These are phyloP conservation scores for Phascolomyces articulosus DNA, from an alignment of 371 early-diverging fungal genomes.

Conservation along the genomic window DNA sequence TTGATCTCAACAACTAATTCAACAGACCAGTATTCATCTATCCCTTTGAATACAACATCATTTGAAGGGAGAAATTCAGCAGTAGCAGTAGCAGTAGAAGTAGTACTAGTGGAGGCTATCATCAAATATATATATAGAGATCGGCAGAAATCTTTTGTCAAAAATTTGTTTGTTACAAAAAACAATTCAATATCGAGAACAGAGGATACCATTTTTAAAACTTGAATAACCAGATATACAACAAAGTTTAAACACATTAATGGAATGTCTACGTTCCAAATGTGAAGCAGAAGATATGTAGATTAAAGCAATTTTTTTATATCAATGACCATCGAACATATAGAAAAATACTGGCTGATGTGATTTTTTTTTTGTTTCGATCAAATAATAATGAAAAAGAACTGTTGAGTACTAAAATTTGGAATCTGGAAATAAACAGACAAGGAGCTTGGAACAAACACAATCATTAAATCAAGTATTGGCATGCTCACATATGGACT, in stretches of 20 bases:
- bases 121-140: conserved; percentile 13
- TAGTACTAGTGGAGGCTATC: too few relatives aligned
- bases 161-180: conserved; percentile 14
- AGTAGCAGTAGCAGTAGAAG: not conserved
- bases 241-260: not conserved
- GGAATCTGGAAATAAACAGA: conserved; percentile 10
- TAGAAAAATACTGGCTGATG: too few relatives aligned
- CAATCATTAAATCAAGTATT: conserved; percentile 10
- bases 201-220: not conserved
- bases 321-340: too few relatives aligned
- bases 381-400: conserved; percentile 2
- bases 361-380: not conserved
- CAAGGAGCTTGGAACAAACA: conserved; percentile 7
- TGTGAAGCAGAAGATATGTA: not conserved
- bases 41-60: not conserved
- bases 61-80: not conserved
- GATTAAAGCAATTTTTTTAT: too few relatives aligned
- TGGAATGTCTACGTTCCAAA: not conserved
- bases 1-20: not conserved
- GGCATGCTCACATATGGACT: conserved; percentile 15
- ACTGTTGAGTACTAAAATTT: conserved; percentile 8
- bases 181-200: conserved; percentile 7
- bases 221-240: conserved; percentile 5
- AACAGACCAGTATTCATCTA: not conserved
- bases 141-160: conserved; percentile 6